Evolutionary conservation across 441 rosid species (phyloP).

Genomic region (Populus trichocarpa): DNA sequence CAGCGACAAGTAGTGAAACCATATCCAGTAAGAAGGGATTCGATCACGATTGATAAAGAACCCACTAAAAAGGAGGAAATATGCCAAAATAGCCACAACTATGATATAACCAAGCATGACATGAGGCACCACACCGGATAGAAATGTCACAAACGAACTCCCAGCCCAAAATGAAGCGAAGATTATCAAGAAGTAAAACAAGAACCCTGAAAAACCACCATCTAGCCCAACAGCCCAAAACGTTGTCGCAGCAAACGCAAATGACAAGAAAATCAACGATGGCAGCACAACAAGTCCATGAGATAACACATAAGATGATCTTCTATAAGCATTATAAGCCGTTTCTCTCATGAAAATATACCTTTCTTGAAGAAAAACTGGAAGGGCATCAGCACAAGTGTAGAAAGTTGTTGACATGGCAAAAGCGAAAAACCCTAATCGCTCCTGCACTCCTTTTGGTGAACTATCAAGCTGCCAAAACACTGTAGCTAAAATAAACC

Average conservation of each 20-base stretch:
- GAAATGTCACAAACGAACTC: slow-evolving; percentile 76
- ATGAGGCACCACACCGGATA: slow-evolving; percentile 72
- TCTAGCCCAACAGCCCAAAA: slow-evolving; percentile 78
- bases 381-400: slow-evolving; percentile 82
- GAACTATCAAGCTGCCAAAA: slow-evolving; percentile 71
- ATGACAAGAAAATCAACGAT: slow-evolving; percentile 45
- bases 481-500: slow-evolving; percentile 71
- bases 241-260: slow-evolving; percentile 53
- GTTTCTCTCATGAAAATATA: slow-evolving; percentile 91
- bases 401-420: slow-evolving; percentile 88
- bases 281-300: slow-evolving; percentile 53
- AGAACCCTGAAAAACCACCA: slow-evolving; percentile 61
- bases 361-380: slow-evolving; percentile 74
- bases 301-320: slow-evolving; percentile 75
- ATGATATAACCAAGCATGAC: slow-evolving; percentile 80
- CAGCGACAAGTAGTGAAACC: slow-evolving; percentile 83
- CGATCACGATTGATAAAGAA: slow-evolving; percentile 73
- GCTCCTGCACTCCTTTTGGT: slow-evolving; percentile 70
- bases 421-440: slow-evolving; percentile 81
- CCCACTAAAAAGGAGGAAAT: slow-evolving; percentile 78
- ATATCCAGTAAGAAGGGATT: slow-evolving; percentile 76
- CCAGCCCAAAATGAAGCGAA: slow-evolving; percentile 81
- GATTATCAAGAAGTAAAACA: slow-evolving; percentile 56
- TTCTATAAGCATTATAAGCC: slow-evolving; percentile 67
- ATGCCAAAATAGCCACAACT: slow-evolving; percentile 71